phyloP scores from a whole-genome alignment of 371 early-diverging fungal species.

The Apophysomyces variabilis region DNA sequence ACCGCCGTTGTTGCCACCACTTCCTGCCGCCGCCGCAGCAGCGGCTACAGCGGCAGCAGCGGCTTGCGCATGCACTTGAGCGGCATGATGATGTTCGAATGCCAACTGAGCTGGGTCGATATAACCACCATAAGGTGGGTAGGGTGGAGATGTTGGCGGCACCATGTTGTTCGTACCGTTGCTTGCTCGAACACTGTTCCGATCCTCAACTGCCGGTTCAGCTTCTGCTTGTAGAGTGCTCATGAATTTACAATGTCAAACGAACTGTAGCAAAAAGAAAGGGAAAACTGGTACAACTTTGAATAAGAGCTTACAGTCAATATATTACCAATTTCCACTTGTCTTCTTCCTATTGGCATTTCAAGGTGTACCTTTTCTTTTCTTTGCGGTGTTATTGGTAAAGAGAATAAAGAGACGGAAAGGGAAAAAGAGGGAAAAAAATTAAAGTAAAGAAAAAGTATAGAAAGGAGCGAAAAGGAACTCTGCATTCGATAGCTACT shows the following conservation, averaged over 20 bases:
- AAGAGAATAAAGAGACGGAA: background rate
- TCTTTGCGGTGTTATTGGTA: background rate
- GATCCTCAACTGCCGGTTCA: slow-evolving; percentile 6
- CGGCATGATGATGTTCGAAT: slow-evolving; percentile 11
- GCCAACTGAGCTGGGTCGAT: slow-evolving; percentile 18
- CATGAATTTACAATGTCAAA: slow-evolving; percentile 8
- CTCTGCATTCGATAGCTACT: background rate
- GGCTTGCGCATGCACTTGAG: slow-evolving; percentile 8
- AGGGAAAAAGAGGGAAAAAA: background rate
- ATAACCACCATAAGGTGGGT: slow-evolving; percentile 21
- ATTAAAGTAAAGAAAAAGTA: background rate
- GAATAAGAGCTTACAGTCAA: background rate
- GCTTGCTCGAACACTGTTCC: slow-evolving; percentile 7
- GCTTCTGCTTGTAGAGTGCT: slow-evolving; percentile 2
- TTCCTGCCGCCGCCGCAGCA: background rate
- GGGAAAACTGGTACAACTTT: background rate
- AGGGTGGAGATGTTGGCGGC: slow-evolving; percentile 19
- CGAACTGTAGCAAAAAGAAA: slow-evolving; percentile 3
- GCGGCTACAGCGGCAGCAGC: slow-evolving; percentile 9
- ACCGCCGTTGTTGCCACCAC: slow-evolving; percentile 12
- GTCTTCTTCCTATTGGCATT: background rate
- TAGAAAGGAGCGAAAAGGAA: background rate
- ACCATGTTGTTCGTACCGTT: background rate
- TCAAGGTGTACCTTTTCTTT: background rate
- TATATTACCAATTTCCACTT: no score